These are phyloP conservation scores for Gossypium gossypioides DNA, from an alignment of 441 rosid species.

Conservation along the genomic window DNA sequence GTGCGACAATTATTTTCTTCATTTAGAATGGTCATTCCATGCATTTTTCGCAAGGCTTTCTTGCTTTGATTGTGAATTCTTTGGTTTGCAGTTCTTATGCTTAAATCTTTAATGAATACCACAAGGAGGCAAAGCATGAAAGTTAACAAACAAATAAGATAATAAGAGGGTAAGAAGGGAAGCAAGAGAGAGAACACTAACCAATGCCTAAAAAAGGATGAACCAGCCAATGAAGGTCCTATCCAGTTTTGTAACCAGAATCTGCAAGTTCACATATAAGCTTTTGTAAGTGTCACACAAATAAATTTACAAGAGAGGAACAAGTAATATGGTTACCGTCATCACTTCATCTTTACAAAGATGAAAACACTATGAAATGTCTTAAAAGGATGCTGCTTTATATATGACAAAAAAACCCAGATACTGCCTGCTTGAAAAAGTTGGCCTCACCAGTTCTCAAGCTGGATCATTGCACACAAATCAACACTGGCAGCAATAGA, in stretches of 20 bases:
- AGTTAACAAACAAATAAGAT: not conserved
- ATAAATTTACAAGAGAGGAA: not conserved
- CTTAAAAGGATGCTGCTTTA: not conserved
- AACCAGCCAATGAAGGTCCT: constrained; percentile 86
- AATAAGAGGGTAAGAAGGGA: not conserved
- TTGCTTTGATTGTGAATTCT: not conserved
- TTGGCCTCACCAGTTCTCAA: not conserved
- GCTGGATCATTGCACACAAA: constrained; percentile 4
- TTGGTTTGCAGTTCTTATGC: not conserved
- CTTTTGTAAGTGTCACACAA: not conserved
- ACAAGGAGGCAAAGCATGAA: not conserved
- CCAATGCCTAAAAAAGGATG: constrained; percentile 93
- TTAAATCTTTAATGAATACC: not conserved
- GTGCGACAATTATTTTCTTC: not conserved
- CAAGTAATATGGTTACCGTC: not conserved
- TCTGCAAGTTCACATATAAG: constrained; percentile 43
- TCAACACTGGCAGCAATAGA: not conserved
- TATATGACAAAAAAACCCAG: not conserved
- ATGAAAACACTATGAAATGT: not conserved
- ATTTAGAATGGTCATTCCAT: not conserved
- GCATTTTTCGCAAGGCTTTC: not conserved
- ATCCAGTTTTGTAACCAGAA: constrained; percentile 99
- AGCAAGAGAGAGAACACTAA: constrained; percentile 30
- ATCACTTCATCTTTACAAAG: constrained; percentile 9
- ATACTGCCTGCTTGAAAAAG: constrained; percentile 14